A percentile compares a stretch with the other conserved stretches of the same genome.
These are phyloP conservation scores for Zalerion maritima DNA, from an alignment of 495 filamentous ascomycete genomes.

Conservation along the genomic window DNA sequence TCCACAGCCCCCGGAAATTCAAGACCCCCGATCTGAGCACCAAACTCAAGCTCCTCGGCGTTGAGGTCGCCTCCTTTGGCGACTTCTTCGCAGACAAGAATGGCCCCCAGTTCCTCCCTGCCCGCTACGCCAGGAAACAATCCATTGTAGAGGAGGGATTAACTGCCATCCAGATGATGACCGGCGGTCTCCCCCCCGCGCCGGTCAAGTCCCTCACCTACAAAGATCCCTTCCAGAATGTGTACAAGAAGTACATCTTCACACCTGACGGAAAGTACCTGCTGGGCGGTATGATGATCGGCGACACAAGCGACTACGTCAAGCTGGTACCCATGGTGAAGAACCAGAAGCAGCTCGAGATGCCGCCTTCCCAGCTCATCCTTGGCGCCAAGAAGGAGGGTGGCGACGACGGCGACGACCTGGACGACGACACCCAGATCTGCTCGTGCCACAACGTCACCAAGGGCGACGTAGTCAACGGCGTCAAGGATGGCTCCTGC, in stretches of 20 bases:
- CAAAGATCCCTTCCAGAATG: constrained; percentile 82
- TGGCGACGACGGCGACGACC: constrained; percentile 46
- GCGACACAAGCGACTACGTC: constrained; percentile 87
- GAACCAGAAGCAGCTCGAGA: constrained; percentile 65
- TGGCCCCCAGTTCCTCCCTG: constrained; percentile 62
- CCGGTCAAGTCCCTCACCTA: constrained; percentile 80
- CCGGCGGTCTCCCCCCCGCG: constrained; percentile 36
- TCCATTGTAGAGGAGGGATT: constrained; percentile 12
- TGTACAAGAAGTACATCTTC: constrained; percentile 96
- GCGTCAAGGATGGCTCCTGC: constrained; percentile 69
- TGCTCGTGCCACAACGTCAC: constrained; percentile 95
- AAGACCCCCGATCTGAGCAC: constrained; percentile 84
- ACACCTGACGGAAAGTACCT: constrained; percentile 86
- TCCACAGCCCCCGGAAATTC: constrained; percentile 55
- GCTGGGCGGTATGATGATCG: constrained; percentile 96
- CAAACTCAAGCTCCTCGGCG: constrained; percentile 83
- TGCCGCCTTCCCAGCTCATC: constrained; percentile 82
- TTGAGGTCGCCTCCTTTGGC: constrained; percentile 90
- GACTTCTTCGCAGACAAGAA: constrained; percentile 93
- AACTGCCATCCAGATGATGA: constrained; percentile 30
- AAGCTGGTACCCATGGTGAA: constrained; percentile 93
- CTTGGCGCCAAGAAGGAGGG: constrained; percentile 62
- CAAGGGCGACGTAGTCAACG: constrained; percentile 65
- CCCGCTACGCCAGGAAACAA: constrained; percentile 25
- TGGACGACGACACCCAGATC: constrained; percentile 74